Evolutionary conservation across 1,139 yeast species (phyloP).

Genomic region (Candida smagusa): DNA sequence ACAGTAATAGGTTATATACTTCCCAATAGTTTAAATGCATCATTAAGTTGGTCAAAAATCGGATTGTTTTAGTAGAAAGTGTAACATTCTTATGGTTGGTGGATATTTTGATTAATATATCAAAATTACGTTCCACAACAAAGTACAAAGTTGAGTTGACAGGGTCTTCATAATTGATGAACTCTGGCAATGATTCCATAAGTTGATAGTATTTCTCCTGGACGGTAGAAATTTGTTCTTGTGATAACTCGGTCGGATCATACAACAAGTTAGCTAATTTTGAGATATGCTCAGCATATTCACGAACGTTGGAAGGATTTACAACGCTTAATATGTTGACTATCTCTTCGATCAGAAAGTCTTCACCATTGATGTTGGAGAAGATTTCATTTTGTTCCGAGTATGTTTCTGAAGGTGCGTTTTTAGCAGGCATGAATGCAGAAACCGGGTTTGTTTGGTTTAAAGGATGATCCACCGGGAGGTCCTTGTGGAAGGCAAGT

Average conservation of each 20-base stretch:
- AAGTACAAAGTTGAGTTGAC: slow-evolving; percentile 31
- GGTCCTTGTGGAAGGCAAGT: neutral
- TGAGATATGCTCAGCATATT: slow-evolving; percentile 39
- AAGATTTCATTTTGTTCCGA: neutral
- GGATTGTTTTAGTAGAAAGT: slow-evolving; percentile 33
- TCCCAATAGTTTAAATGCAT: slow-evolving; percentile 48
- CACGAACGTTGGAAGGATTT: slow-evolving; percentile 30
- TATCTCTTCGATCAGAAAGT: slow-evolving; percentile 22
- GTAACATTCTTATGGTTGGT: slow-evolving; percentile 30
- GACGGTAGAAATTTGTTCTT: slow-evolving; percentile 16
- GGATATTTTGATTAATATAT: slow-evolving; percentile 34
- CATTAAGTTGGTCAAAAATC: slow-evolving; percentile 38
- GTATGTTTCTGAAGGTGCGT: neutral
- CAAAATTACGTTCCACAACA: slow-evolving; percentile 40
- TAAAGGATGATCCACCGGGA: neutral
- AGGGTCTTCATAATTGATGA: slow-evolving; percentile 25
- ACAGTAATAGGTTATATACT: slow-evolving; percentile 36
- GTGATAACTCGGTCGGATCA: slow-evolving; percentile 6
- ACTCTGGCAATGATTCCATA: slow-evolving; percentile 25
- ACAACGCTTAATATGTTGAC: slow-evolving; percentile 27
- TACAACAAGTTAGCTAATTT: slow-evolving; percentile 28
- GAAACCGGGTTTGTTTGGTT: neutral
- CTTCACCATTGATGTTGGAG: slow-evolving; percentile 3
- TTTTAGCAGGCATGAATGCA: neutral
- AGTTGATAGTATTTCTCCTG: slow-evolving; percentile 25